Base-by-base conservation (phyloP, 495 filamentous ascomycete species). In the Neurospora sublineolata region DNA sequence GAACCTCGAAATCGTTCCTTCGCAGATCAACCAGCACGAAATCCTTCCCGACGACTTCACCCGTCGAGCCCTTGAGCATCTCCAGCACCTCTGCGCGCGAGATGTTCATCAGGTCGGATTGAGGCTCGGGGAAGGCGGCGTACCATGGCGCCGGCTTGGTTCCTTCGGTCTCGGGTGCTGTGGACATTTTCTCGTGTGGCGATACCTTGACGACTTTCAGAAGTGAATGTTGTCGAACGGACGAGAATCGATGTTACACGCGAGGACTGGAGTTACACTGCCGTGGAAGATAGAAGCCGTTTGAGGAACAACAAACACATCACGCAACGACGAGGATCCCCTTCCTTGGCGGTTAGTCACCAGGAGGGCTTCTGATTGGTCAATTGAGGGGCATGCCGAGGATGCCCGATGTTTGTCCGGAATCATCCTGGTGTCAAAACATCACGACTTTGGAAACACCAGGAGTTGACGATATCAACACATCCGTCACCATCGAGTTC, bases 11-110 rank as follows among this genome's bases (percentile, higher is more conserved):
- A 73, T 92, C 90, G 9, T 76, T 86, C 11, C 89, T 81, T 9
- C 90, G 83, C 37, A 92, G 73, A 75, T 92, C 89, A 16, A 92
- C 85, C 16, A 92, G 81, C 2, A 91, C 73, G 73, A 87, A 92
- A 71, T 87, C 83, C 1, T 84, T 84, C 1, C 80, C 69, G 11
- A 60, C 4, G n/a, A 71, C 68, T 5, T 68, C 44, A 12, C 69
- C 42, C 1, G 52, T 64, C 8, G 69, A 37, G 1, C 69, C 23
- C 40, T 73, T 75, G 33, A 82, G 71, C 70, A 76, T 73, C 1
- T 46, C 41, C 30, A 80, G 69, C 5, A 80, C 80, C 20, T 80
- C 73, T 3, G 76, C 79, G 5, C 76, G 74, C 10, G 77, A 72
- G 36, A 82, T 78, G 69, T 69, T 75, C 39, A 33, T 77, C 4